Evolutionary conservation across 768 basidiomycete species (phyloP).

Genomic region (Boletus reticuloceps): DNA sequence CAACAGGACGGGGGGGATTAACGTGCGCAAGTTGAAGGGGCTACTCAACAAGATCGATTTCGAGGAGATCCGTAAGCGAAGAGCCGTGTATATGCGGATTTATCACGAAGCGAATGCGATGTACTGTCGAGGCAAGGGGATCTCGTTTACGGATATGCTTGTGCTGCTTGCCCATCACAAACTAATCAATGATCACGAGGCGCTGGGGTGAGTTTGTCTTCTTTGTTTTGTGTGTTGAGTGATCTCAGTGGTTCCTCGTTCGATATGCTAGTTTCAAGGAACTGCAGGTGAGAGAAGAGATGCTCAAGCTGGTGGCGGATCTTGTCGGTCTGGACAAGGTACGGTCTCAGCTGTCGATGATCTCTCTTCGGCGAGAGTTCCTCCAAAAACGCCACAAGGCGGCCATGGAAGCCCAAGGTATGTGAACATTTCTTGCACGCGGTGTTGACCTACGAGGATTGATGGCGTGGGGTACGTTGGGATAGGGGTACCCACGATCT

Average conservation of each 20-base stretch:
- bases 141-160: slow-evolving; percentile 91
- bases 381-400: slow-evolving; percentile 50
- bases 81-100: slow-evolving; percentile 68
- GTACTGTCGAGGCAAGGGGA: slow-evolving; percentile 69
- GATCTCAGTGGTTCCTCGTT: background rate
- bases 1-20: slow-evolving; percentile 49
- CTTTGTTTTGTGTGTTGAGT: background rate
- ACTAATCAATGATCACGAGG: slow-evolving; percentile 85
- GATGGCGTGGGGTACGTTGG: background rate
- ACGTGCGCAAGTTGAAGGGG: slow-evolving; percentile 58
- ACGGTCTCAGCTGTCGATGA: slow-evolving; percentile 70
- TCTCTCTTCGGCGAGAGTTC: slow-evolving; percentile 69
- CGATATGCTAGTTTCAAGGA: slow-evolving; percentile 65
- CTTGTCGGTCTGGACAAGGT: slow-evolving; percentile 85
- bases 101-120: slow-evolving; percentile 85
- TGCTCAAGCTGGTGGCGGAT: slow-evolving; percentile 76
- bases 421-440: background rate
- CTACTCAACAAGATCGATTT: slow-evolving; percentile 67
- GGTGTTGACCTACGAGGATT: background rate
- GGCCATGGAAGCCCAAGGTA: background rate
- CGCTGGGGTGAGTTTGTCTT: slow-evolving; percentile 65
- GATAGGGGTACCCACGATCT: background rate
- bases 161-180: slow-evolving; percentile 87
- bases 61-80: slow-evolving; percentile 57
- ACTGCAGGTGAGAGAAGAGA: slow-evolving; percentile 70